Percentiles rank a stretch among this genome's conserved stretches.
Conservation (phyloP, 768 basidiomycete genomes). For the Suillus paluster region DNA sequence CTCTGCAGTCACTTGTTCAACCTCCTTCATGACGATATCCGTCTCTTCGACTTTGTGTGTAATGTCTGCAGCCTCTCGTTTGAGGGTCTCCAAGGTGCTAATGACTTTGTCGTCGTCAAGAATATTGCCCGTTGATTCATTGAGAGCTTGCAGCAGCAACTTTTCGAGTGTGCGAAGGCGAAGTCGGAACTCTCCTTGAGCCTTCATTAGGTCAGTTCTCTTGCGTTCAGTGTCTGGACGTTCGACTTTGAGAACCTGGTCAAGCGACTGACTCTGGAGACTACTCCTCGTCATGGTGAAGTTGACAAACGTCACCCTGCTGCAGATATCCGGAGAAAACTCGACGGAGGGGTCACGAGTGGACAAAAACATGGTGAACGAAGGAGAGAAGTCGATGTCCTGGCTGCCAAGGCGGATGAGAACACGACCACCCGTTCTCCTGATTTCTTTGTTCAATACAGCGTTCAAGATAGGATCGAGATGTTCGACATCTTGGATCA, state of each 20-base stretch:
- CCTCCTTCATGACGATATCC: constrained; percentile 93
- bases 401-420: constrained; percentile 96
- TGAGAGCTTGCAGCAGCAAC: constrained; percentile 89
- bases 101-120: constrained; percentile 99
- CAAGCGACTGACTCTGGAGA: constrained; percentile 96
- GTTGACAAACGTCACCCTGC: constrained; percentile 94
- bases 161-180: constrained; percentile 93
- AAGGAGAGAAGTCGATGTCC: constrained; percentile 98
- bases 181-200: constrained; percentile 96
- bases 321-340: constrained; percentile 98
- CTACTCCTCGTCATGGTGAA: constrained; percentile 99
- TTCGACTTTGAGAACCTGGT: constrained; percentile 96
- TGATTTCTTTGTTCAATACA: constrained; percentile 95
- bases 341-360: constrained; percentile 97
- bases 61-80: constrained; percentile 95
- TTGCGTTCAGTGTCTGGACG: constrained; percentile 96
- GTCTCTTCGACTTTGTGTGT: constrained; percentile 96
- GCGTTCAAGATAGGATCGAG: constrained; percentile 97
- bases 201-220: constrained; percentile 95
- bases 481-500: constrained; percentile 98
- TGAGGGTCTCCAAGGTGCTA: constrained; percentile 92
- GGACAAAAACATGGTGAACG: constrained; percentile 99
- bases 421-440: constrained; percentile 95
- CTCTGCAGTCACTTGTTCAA: constrained; percentile 93
- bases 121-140: constrained; percentile 96